These are phyloP conservation scores for Pyrenula massariospora DNA, from an alignment of 495 filamentous ascomycete species.

Conservation along the genomic window DNA sequence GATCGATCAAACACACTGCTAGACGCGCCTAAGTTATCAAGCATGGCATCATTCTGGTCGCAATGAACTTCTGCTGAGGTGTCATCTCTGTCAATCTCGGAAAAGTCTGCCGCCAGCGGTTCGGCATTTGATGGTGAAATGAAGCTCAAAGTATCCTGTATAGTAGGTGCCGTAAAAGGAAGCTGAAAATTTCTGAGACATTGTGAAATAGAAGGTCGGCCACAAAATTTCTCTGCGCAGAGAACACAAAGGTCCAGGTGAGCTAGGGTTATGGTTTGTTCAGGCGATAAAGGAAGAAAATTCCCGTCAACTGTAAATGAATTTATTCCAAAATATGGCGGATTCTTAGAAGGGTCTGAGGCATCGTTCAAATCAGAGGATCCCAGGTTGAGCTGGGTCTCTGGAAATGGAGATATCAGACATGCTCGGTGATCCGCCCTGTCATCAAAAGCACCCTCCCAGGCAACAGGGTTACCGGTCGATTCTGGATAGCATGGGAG, in stretches of 20 bases:
- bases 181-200: neutral
- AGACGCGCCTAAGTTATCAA: neutral
- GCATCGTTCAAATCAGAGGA: no score
- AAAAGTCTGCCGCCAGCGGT: neutral
- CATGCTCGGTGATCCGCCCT: neutral
- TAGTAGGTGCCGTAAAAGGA: neutral
- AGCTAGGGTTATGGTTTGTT: neutral
- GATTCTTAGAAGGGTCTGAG: no score
- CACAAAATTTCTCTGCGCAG: neutral
- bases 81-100: neutral
- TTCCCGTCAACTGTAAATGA: no score
- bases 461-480: neutral
- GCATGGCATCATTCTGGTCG: neutral
- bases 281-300: no score
- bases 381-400: no score
- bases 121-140: neutral
- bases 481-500: neutral
- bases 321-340: no score
- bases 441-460: neutral
- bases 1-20: neutral
- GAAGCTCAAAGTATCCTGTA: neutral
- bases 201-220: neutral
- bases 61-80: neutral
- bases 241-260: neutral
- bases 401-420: no score